Evolutionary conservation across 805 yeast genomes (phyloP).

Genomic region (Debaryomyces hansenii): DNA sequence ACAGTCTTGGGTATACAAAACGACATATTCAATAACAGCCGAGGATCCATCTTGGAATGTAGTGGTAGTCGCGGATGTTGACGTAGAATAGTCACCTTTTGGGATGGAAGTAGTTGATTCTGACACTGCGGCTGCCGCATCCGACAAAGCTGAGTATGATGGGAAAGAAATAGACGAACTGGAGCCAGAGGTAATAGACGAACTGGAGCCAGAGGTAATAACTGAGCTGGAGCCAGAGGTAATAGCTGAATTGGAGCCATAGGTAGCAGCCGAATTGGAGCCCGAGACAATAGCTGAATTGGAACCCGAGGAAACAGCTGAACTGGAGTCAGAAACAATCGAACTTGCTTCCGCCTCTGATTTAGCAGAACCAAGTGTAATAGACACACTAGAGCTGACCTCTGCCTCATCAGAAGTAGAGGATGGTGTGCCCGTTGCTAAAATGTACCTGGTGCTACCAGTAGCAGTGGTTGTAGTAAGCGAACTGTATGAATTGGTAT

Average conservation of each 20-base stretch:
- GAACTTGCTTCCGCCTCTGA: too few relatives aligned
- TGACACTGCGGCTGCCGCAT: neutral
- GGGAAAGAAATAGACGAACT: slow-evolving; percentile 1
- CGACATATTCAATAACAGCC: slow-evolving; percentile 22
- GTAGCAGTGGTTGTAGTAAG: slow-evolving; percentile 28
- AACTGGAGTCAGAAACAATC: neutral
- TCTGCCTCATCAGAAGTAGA: too few relatives aligned
- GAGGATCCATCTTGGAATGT: slow-evolving; percentile 18
- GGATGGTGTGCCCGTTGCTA: slow-evolving; percentile 5
- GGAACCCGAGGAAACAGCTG: too few relatives aligned
- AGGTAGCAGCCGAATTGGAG: neutral
- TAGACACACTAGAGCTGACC: too few relatives aligned
- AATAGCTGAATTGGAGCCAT: neutral
- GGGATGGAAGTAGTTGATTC: slow-evolving; percentile 15
- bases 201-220: neutral
- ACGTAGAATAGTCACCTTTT: slow-evolving; percentile 20
- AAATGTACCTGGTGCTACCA: slow-evolving; percentile 14
- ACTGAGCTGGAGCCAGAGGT: slow-evolving; percentile 1
- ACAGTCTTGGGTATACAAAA: slow-evolving; percentile 23
- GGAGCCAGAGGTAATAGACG: neutral
- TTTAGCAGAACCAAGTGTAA: too few relatives aligned
- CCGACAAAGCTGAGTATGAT: neutral
- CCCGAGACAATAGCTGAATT: too few relatives aligned
- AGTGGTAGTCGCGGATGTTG: slow-evolving; percentile 20
- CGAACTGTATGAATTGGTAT: slow-evolving; percentile 26